Evolutionary conservation across 2,329 filamentous ascomycete genomes (phyloP), one percentile per base, ranked within the genome.

Genomic region (Parastagonospora avenae): DNA sequence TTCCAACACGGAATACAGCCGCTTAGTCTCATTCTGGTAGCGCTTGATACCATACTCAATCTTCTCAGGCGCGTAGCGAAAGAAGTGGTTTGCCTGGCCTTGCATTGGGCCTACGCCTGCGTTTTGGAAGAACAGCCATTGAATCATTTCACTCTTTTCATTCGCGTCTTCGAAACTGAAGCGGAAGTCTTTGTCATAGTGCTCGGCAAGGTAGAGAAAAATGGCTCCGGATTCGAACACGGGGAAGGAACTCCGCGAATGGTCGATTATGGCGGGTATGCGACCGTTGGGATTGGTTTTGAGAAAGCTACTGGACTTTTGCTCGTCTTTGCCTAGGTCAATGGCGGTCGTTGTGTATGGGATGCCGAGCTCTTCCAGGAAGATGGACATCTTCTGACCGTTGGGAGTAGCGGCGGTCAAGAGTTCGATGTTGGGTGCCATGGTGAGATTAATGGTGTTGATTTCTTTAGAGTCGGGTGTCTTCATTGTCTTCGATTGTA

Each of bases 261-360:
- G 59, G 75, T 95, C 91, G 7, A 89, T 91, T 43, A 96, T 70
- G 54, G 91, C 91, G 4, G 91, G 91, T 62, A 96, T 94, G 62
- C 91, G 88, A 58, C 91, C 91, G 71, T 96, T 96, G 54, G 91
- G 91, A 75, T 96, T 96, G 76, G 94, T 92, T 43, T 85, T 84
- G 29, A 94, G 81, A 75, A 92, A 96, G 87, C 88, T 92, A 8
- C 84, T 83, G 70, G 91, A 81, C 63, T 92, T 93, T 65, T 93
- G 90, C 32, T 79, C 81, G 66, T 90, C 88, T 59, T 87, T 87
- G 54, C 71, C 76, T 45, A 94, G 80, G 28, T 88, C 80, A 64
- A 93, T 85, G 2, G 55, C 6, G 0, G 52, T 64, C 7, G 48
- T 48, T 8, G 41, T 61, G 52, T 65, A 63, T 3, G 59, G 54